These are phyloP conservation scores for Penicillium robsamsonii DNA, from an alignment of 495 filamentous ascomycete species.

Conservation along the genomic window DNA sequence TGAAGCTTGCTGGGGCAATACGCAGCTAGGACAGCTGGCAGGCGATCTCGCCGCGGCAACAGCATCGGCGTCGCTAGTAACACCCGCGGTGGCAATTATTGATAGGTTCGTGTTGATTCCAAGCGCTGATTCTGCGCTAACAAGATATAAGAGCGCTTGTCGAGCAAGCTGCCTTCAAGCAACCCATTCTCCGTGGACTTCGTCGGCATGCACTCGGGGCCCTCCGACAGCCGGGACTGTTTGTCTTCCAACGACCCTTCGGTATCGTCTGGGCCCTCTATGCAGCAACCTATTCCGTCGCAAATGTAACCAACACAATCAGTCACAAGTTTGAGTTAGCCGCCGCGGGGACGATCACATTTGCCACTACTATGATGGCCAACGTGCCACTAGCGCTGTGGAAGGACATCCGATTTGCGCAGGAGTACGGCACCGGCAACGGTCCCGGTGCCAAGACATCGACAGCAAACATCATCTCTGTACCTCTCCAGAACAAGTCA, in stretches of 20 bases:
- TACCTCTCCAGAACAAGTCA: slow-evolving; percentile 11
- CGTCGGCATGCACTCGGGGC: slow-evolving; percentile 24
- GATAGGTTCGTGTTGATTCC: slow-evolving; percentile 24
- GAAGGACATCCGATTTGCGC: slow-evolving; percentile 40
- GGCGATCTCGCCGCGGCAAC: slow-evolving; percentile 33
- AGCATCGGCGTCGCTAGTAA: slow-evolving; percentile 30
- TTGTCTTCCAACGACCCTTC: slow-evolving; percentile 27
- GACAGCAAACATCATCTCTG: neutral
- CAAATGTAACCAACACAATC: slow-evolving; percentile 34
- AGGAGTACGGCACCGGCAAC: slow-evolving; percentile 25
- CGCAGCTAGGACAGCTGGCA: slow-evolving; percentile 15
- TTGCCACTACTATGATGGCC: slow-evolving; percentile 27
- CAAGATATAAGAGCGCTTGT: slow-evolving; percentile 24
- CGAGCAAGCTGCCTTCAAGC: slow-evolving; percentile 30
- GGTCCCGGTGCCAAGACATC: slow-evolving; percentile 10
- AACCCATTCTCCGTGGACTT: slow-evolving; percentile 28
- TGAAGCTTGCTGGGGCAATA: slow-evolving; percentile 14
- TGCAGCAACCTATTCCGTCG: slow-evolving; percentile 33
- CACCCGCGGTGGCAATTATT: slow-evolving; percentile 34
- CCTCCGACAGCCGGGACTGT: slow-evolving; percentile 20
- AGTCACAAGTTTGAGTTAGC: slow-evolving; percentile 19
- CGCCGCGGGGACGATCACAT: slow-evolving; percentile 25
- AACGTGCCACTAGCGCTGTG: slow-evolving; percentile 38
- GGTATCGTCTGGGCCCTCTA: slow-evolving; percentile 35
- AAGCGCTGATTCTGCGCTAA: slow-evolving; percentile 2